These are phyloP conservation scores for Colletotrichum liaoningense DNA, from an alignment of 2,329 filamentous ascomycete genomes.

Conservation along the genomic window DNA sequence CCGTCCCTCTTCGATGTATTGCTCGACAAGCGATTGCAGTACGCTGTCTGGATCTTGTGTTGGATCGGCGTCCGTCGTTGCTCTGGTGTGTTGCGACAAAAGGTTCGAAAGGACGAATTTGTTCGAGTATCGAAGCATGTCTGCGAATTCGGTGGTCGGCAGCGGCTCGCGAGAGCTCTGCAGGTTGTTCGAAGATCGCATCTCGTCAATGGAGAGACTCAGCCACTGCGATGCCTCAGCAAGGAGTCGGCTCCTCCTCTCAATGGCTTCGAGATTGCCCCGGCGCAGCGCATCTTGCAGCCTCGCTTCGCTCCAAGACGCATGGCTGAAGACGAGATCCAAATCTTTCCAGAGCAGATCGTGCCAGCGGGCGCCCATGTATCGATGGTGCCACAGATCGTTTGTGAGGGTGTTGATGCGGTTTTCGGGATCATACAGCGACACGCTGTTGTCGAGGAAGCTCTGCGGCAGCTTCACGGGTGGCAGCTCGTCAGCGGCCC, in stretches of 20 bases:
- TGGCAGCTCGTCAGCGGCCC: slow-evolving; percentile 56
- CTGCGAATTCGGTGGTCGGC: slow-evolving; percentile 31
- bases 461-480: slow-evolving; percentile 65
- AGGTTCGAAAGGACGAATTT: slow-evolving; percentile 31
- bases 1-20: slow-evolving; percentile 31
- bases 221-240: slow-evolving; percentile 35
- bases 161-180: slow-evolving; percentile 27
- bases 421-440: slow-evolving; percentile 46
- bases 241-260: slow-evolving; percentile 29
- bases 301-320: slow-evolving; percentile 27
- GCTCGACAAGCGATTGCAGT: slow-evolving; percentile 23
- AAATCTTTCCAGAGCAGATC: slow-evolving; percentile 36
- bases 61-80: neutral
- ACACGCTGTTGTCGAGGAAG: slow-evolving; percentile 66
- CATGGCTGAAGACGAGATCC: slow-evolving; percentile 31
- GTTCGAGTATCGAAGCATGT: slow-evolving; percentile 33
- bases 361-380: slow-evolving; percentile 36
- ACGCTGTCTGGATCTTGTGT: slow-evolving; percentile 3
- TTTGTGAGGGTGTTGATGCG: slow-evolving; percentile 36
- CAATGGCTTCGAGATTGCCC: slow-evolving; percentile 29
- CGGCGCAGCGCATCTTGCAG: slow-evolving; percentile 24
- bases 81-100: slow-evolving; percentile 30
- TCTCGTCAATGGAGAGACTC: slow-evolving; percentile 31
- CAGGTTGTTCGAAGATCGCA: slow-evolving; percentile 24
- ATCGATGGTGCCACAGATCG: slow-evolving; percentile 35